phyloP scores from a whole-genome alignment of 768 basidiomycete species.

The Neoboletus magnificus region DNA sequence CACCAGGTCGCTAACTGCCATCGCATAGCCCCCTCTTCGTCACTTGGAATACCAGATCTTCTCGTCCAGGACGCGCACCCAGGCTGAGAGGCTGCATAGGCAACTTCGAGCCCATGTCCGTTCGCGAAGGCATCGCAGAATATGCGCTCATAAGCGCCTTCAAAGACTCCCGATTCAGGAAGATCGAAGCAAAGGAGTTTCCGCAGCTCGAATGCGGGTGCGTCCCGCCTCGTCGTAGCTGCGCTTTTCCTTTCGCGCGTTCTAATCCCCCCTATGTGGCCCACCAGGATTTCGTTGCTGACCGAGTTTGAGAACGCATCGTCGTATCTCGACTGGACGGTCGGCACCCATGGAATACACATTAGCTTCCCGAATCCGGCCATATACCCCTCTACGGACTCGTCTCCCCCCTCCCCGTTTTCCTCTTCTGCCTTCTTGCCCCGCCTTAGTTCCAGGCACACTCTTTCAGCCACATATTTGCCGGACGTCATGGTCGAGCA shows the following conservation, averaged over 20 bases:
- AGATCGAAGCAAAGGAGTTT: conserved; percentile 75
- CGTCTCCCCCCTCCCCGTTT: conserved; percentile 65
- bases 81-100: conserved; percentile 92
- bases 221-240: conserved; percentile 29
- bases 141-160: conserved; percentile 93
- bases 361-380: conserved; percentile 84
- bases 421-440: conserved; percentile 64
- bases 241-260: background rate
- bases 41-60: conserved; percentile 84
- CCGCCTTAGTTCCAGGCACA: conserved; percentile 50
- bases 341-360: conserved; percentile 90
- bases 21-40: conserved; percentile 74
- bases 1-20: conserved; percentile 4
- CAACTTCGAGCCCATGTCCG: conserved; percentile 74
- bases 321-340: conserved; percentile 88
- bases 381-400: conserved; percentile 42
- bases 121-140: conserved; percentile 77
- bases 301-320: conserved; percentile 87
- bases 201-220: conserved; percentile 84
- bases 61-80: conserved; percentile 55
- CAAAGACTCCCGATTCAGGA: conserved; percentile 80
- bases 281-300: conserved; percentile 78
- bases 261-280: background rate
- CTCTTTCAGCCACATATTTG: conserved; percentile 85
- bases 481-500: conserved; percentile 92